These are phyloP conservation scores for Exophiala xenobiotica DNA, from an alignment of 2,329 filamentous ascomycete species.

Conservation along the genomic window DNA sequence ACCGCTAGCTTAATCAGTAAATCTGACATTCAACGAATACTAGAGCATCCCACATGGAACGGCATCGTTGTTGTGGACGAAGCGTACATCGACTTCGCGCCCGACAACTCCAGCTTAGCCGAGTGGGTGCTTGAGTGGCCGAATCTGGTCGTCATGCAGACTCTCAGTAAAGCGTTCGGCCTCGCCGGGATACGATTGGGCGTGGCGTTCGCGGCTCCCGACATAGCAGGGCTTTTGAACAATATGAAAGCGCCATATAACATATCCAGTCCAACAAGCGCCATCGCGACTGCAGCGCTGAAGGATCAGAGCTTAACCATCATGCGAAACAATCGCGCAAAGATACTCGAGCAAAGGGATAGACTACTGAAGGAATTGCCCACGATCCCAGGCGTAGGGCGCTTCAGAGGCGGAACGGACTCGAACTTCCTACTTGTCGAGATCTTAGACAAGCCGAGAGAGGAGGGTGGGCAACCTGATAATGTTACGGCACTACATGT, in stretches of 20 bases:
- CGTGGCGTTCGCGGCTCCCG: constrained; percentile 72
- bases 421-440: constrained; percentile 92
- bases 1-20: constrained; percentile 79
- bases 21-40: constrained; percentile 67
- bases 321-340: constrained; percentile 70
- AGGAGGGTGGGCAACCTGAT: constrained; percentile 66
- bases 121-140: constrained; percentile 91
- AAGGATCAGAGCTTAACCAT: constrained; percentile 64
- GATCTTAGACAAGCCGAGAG: constrained; percentile 65
- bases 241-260: constrained; percentile 96
- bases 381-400: constrained; percentile 72
- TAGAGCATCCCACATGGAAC: constrained; percentile 91
- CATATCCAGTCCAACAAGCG: constrained; percentile 81
- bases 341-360: constrained; percentile 74
- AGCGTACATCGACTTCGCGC: constrained; percentile 93
- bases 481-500: constrained; percentile 75
- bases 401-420: constrained; percentile 73
- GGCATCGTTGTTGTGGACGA: constrained; percentile 91
- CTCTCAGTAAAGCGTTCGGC: constrained; percentile 95
- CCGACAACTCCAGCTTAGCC: constrained; percentile 74
- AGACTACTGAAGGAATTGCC: constrained; percentile 72
- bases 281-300: constrained; percentile 73
- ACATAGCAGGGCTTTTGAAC: constrained; percentile 79
- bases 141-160: constrained; percentile 97
- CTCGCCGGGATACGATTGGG: constrained; percentile 91